Evolutionary conservation across 257 asterid species (phyloP), one percentile per base, ranked within the genome.

Genomic region (Solanum ahanhuiri): DNA sequence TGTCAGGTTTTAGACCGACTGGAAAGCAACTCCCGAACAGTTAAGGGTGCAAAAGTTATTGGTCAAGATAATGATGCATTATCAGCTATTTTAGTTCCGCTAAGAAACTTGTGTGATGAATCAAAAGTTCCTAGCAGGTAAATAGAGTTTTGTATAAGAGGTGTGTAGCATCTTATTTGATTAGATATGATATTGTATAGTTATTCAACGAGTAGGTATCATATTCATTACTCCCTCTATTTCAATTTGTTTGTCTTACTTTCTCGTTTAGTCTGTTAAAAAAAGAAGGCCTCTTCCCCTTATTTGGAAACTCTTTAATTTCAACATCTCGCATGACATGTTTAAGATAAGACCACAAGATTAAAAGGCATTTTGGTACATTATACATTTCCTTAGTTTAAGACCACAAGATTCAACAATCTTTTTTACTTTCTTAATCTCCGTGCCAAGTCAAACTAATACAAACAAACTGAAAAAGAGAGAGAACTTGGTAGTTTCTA

Each of bases 51-150:
- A 83, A 95, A 91, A 87, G 85, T 88, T 84, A 95, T 97, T 89
- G 98, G 95, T 67, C 93, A 94, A 92, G 98, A 97, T 87, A 94
- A 93, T 89, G 97, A 94, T 89, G 93, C 98, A 87, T 90, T 97
- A 90, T 88, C 97, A 48, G 94, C 92, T 90, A 88, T 93, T 89
- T 91, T 97, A 90, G 91, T 92, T 85, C 99, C 98, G 25, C 75
- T 97, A 48, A 94, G 91, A 90, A 91, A 89, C 48, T 90, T 93
- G 88, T 87, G 88, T 72, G 92, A 90, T 69, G 95, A 89, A 87
- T 89, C 93, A 66, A 90, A 92, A 72, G 89, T 86, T 82, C 90
- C 95, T 71, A 88, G 88, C 92, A 89, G 95, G 99, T 95, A 89
- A 89, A 72, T 86, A 39, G 67, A 81, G 18, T 63, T 48, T 25